phyloP scores from a whole-genome alignment of 352 stramenopile genomes.

The Globisporangium nagaii region DNA sequence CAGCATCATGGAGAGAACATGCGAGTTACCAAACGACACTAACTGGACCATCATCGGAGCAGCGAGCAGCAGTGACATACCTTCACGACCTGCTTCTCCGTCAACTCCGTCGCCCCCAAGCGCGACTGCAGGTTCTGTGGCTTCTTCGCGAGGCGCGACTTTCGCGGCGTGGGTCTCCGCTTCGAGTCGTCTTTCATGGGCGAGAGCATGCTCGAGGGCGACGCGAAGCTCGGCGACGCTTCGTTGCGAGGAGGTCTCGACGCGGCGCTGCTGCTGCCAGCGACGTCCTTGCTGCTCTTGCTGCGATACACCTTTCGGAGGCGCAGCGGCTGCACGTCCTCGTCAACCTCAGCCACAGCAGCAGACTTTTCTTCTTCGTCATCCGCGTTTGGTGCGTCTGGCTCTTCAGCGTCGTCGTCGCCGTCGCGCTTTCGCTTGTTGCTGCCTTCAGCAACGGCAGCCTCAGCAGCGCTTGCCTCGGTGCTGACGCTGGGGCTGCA shows the following conservation, averaged over 20 bases:
- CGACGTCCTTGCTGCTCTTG: not conserved
- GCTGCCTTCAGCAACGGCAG: not conserved
- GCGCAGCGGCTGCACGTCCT: constrained; percentile 4
- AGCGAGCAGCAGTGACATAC: not conserved
- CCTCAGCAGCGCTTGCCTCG: not conserved
- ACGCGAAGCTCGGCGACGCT: constrained; percentile 10
- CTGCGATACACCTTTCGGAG: constrained; percentile 2
- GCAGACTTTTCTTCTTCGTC: not conserved
- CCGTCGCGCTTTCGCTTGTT: constrained; percentile 11
- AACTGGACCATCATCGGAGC: too few species aligned
- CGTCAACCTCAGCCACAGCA: not conserved
- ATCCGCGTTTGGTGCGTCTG: not conserved
- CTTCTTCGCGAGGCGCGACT: constrained; percentile 31
- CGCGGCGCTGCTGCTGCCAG: not conserved
- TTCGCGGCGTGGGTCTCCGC: constrained; percentile 27
- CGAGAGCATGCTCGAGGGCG: constrained; percentile 26
- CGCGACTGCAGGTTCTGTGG: constrained; percentile 35
- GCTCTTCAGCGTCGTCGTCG: not conserved
- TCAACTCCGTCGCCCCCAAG: constrained; percentile 23
- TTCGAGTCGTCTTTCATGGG: constrained; percentile 54
- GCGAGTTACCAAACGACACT: not conserved
- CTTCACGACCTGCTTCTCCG: constrained; percentile 32
- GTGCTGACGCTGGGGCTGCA: not conserved
- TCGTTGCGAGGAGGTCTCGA: not conserved
- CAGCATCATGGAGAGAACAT: not conserved